These are phyloP conservation scores for Dothistroma pini DNA, from an alignment of 2,329 filamentous ascomycete species.

Conservation along the genomic window DNA sequence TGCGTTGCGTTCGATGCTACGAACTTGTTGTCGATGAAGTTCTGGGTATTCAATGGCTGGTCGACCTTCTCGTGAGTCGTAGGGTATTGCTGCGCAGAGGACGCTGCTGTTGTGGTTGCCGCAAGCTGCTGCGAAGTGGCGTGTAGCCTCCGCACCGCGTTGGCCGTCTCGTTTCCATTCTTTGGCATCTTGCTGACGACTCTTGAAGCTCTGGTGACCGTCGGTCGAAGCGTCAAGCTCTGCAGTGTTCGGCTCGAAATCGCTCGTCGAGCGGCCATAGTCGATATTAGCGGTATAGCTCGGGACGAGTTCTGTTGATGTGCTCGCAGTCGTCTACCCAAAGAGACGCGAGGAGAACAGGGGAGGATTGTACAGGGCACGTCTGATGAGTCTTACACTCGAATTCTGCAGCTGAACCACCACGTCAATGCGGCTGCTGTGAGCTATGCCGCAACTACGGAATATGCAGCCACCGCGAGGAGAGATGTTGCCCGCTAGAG, in stretches of 20 bases:
- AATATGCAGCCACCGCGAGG: background rate
- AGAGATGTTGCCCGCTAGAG: background rate
- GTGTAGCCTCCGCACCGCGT: constrained; percentile 49
- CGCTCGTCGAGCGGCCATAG: constrained; percentile 47
- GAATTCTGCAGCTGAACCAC: background rate
- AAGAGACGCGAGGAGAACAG: constrained; percentile 10
- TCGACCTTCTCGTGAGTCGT: constrained; percentile 68
- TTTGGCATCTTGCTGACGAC: constrained; percentile 30
- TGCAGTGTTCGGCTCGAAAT: constrained; percentile 41
- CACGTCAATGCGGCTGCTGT: background rate
- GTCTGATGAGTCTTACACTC: background rate
- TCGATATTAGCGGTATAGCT: background rate
- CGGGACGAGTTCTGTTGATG: background rate
- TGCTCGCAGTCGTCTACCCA: constrained; percentile 14
- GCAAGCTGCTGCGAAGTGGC: constrained; percentile 54
- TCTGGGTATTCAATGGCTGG: constrained; percentile 67
- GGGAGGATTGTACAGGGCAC: background rate
- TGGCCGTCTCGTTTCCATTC: constrained; percentile 35
- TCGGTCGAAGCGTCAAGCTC: constrained; percentile 39
- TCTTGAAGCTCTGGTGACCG: constrained; percentile 35
- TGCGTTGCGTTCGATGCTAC: constrained; percentile 62
- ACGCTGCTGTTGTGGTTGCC: constrained; percentile 48
- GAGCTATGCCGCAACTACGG: background rate
- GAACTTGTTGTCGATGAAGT: constrained; percentile 80
- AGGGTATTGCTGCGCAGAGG: constrained; percentile 58